A percentile compares a stretch with the other conserved stretches of the same genome.
Conservation (phyloP, 345 rosid genomes). For the thale cress (Arabidopsis thaliana) region TAIR10.1 NC_003071.7:15665501-15666000, state of each 20-base stretch:
- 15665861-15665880: constrained; percentile 66
- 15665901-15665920: constrained; percentile 80
- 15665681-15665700: constrained; percentile 56
- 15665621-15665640: constrained; percentile 64
- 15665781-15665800: constrained; percentile 59
- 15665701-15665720: constrained; percentile 64
- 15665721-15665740: constrained; percentile 69
- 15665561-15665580: constrained; percentile 72
- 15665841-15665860: constrained; percentile 76
- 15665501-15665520: constrained; percentile 74
- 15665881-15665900: constrained; percentile 55
- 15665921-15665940: constrained; percentile 69
- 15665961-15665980: constrained; percentile 68
- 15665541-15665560: constrained; percentile 84
- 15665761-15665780: constrained; percentile 86
- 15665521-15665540: constrained; percentile 76
- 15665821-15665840: constrained; percentile 65
- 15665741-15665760: constrained; percentile 75
- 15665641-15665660: constrained; percentile 79
- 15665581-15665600: constrained; percentile 54
- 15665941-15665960: constrained; percentile 62
- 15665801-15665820: constrained; percentile 67
- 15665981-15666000: constrained; percentile 61
- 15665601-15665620: constrained; percentile 63
- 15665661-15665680: constrained; percentile 77